These are phyloP conservation scores for Hortaea werneckii DNA, from an alignment of 2,329 filamentous ascomycete species.

Conservation along the genomic window DNA sequence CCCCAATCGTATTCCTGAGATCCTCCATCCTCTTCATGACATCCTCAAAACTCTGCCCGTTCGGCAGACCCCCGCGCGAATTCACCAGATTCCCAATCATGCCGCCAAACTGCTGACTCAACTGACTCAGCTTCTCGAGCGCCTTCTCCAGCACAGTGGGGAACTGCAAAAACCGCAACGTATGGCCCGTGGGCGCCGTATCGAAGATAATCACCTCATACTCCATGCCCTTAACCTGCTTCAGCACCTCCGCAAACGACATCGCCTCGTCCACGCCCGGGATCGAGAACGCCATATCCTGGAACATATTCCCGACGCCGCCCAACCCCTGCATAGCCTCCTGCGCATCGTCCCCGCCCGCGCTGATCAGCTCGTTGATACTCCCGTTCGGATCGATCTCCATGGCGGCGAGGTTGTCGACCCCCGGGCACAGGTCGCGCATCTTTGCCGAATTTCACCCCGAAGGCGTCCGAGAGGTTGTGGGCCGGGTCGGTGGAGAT, in stretches of 20 bases:
- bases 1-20: conserved; percentile 80
- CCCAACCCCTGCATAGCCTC: conserved; percentile 59
- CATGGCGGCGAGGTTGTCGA: conserved; percentile 92
- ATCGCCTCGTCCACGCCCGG: conserved; percentile 98
- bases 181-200: conserved; percentile 95
- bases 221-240: conserved; percentile 96
- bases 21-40: conserved; percentile 92
- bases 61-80: conserved; percentile 64
- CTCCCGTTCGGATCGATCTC: conserved; percentile 98
- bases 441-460: conserved; percentile 99
- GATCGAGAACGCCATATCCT: conserved; percentile 94
- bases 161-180: conserved; percentile 95
- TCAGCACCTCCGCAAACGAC: conserved; percentile 98
- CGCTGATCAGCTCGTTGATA: conserved; percentile 85
- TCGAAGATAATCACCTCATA: conserved; percentile 99
- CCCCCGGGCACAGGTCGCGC: conserved; percentile 81
- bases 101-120: conserved; percentile 88
- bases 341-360: conserved; percentile 59
- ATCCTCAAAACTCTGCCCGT: conserved; percentile 85
- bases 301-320: conserved; percentile 90
- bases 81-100: conserved; percentile 92
- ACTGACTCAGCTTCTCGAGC: conserved; percentile 89
- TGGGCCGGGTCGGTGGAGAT: conserved; percentile 98
- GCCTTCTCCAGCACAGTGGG: conserved; percentile 97
- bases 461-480: conserved; percentile 95